A percentile compares a stretch with the other conserved stretches of the same genome.
Evolutionary conservation across 1,284 basidiomycete genomes (phyloP).

Genomic region (Trichosporon sp.): DNA sequence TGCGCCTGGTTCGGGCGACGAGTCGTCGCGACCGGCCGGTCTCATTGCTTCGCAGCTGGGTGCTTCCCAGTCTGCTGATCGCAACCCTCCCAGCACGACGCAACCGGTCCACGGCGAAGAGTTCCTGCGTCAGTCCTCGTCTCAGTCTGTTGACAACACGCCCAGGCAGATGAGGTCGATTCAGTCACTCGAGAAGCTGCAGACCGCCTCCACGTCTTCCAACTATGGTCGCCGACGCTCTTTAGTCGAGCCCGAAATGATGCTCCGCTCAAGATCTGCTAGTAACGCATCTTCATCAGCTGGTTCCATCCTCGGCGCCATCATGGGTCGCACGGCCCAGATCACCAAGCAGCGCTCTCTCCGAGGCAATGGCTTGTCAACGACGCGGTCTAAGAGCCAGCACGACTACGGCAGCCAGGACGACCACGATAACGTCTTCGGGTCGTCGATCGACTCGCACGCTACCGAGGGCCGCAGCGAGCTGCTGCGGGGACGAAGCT

Average conservation of each 20-base stretch:
- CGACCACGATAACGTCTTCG: conserved; percentile 39
- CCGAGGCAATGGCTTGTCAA: conserved; percentile 35
- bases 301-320: conserved; percentile 28
- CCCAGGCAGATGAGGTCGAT: conserved; percentile 30
- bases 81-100: conserved; percentile 1
- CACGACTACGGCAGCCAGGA: conserved; percentile 24
- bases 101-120: conserved; percentile 20
- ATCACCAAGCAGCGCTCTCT: conserved; percentile 37
- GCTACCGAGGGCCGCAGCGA: conserved; percentile 28
- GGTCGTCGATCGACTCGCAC: conserved; percentile 44
- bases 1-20: conserved; percentile 19
- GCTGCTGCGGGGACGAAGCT: conserved; percentile 37
- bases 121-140: conserved; percentile 25
- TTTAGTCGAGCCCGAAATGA: conserved; percentile 10
- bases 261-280: conserved; percentile 17
- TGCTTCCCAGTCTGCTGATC: conserved; percentile 11
- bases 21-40: conserved; percentile 29
- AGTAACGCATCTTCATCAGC: conserved; percentile 28
- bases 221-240: conserved; percentile 14
- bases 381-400: conserved; percentile 19
- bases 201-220: neutral
- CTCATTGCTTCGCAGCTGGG: conserved; percentile 13
- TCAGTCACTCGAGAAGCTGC: conserved; percentile 30
- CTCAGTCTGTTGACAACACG: conserved; percentile 24
- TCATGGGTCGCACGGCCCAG: conserved; percentile 14